Evolutionary conservation across 2,329 filamentous ascomycete species (phyloP).

Genomic region (Alternaria conjuncta): DNA sequence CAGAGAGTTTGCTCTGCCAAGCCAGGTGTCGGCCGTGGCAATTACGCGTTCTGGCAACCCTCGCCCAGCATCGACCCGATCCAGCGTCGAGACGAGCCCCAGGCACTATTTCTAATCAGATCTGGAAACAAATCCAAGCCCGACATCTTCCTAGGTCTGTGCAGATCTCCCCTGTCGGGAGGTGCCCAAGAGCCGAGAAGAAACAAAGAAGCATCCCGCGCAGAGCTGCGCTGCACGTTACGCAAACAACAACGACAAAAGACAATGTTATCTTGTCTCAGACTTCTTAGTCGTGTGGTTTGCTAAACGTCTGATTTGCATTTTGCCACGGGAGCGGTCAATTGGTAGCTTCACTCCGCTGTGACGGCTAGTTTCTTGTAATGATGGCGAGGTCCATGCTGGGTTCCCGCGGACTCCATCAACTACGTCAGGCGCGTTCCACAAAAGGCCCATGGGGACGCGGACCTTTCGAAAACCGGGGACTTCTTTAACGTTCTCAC

Average conservation of each 20-base stretch:
- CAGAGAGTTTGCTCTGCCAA: conserved; percentile 13
- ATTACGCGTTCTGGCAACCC: conserved; percentile 10
- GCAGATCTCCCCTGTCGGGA: conserved; percentile 17
- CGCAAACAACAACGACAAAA: not conserved
- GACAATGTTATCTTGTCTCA: not conserved
- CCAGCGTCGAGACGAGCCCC: conserved; percentile 13
- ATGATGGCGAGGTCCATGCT: conserved; percentile 1
- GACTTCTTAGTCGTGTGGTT: not conserved
- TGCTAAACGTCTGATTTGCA: not conserved
- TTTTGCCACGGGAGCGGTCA: conserved; percentile 2
- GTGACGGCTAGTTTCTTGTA: not conserved
- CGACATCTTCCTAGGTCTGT: conserved; percentile 10
- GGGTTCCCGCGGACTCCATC: not conserved
- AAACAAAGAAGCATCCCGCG: conserved; percentile 7
- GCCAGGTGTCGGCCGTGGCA: not conserved
- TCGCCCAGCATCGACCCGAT: conserved; percentile 4
- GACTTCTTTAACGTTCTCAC: not conserved
- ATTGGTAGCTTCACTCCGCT: conserved; percentile 4
- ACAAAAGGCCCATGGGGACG: conserved; percentile 5
- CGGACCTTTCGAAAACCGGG: not conserved
- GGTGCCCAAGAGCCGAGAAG: conserved; percentile 6
- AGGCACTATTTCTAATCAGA: conserved; percentile 3
- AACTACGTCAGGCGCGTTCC: conserved; percentile 8
- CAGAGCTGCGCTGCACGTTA: not conserved
- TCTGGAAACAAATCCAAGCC: conserved; percentile 11